Conservation (phyloP, 2,329 filamentous ascomycete species). For the Sordariomycetes sp. region DNA sequence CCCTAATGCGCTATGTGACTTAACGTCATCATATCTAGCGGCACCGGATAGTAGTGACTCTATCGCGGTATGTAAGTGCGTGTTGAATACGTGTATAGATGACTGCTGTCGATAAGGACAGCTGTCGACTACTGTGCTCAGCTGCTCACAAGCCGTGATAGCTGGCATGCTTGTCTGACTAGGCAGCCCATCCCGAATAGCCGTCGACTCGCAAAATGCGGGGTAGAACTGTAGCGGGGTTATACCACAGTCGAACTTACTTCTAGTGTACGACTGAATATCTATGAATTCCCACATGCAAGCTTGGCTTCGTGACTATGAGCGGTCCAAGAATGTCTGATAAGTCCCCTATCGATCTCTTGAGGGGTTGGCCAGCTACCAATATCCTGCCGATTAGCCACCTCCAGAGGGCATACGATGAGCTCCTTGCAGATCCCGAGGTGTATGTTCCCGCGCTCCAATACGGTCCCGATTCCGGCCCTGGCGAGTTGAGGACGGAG, state of each 20-base stretch:
- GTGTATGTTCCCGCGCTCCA: constrained; percentile 52
- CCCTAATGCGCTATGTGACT: too few relatives aligned
- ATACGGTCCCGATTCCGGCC: constrained; percentile 71
- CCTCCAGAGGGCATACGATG: constrained; percentile 45
- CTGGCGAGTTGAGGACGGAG: constrained; percentile 51
- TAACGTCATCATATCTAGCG: too few relatives aligned
- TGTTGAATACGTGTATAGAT: too few relatives aligned
- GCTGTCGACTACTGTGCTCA: too few relatives aligned
- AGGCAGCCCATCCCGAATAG: too few relatives aligned
- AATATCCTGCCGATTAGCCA: constrained; percentile 50
- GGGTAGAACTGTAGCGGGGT: background rate
- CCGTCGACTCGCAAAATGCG: too few relatives aligned
- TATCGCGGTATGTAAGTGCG: too few relatives aligned
- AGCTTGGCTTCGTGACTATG: background rate
- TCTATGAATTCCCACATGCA: background rate
- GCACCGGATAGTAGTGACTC: too few relatives aligned
- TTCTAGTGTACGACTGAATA: background rate
- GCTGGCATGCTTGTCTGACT: too few relatives aligned
- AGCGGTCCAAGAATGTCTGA: constrained; percentile 1
- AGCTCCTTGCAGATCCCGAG: constrained; percentile 44
- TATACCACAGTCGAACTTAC: background rate
- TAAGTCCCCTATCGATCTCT: constrained; percentile 44
- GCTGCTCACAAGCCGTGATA: too few relatives aligned
- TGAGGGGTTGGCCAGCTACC: constrained; percentile 54
- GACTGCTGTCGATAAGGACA: too few relatives aligned